Percentiles rank a stretch among this genome's conserved stretches.
Evolutionary conservation across 2,329 filamentous ascomycete species (phyloP).

Genomic region (Penicillium vulpinum): DNA sequence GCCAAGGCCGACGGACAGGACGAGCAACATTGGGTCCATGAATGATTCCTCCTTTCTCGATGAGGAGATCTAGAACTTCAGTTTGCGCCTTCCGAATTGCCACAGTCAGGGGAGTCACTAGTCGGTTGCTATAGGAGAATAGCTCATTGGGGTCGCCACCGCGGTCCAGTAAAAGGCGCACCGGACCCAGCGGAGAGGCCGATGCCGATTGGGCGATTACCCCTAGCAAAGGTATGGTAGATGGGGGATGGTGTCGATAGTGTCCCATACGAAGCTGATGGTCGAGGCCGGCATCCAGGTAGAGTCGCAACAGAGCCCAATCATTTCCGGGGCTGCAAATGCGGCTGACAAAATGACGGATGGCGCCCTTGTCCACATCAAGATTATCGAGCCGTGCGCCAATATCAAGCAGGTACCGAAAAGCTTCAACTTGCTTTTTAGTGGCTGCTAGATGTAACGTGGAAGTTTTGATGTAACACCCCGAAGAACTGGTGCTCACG

Average conservation of each 20-base stretch:
- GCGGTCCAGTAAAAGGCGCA: conserved; percentile 1
- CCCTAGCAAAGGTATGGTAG: background rate
- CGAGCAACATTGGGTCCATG: background rate
- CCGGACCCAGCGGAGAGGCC: background rate
- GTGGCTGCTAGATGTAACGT: background rate
- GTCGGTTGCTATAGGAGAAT: background rate
- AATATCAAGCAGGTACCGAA: background rate
- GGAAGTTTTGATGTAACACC: background rate
- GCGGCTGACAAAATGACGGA: background rate
- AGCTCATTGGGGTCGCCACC: background rate
- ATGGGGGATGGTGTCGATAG: background rate
- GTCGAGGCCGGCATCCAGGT: background rate
- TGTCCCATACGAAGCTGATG: background rate
- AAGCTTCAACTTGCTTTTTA: background rate
- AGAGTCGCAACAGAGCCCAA: background rate
- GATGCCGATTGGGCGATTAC: background rate
- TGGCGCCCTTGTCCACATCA: background rate
- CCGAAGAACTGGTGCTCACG: background rate
- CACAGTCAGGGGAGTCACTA: background rate
- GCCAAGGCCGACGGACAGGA: background rate
- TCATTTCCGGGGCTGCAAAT: background rate
- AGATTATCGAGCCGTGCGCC: background rate
- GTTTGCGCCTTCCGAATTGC: background rate
- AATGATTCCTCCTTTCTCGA: background rate
- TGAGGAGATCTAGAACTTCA: background rate